Percentiles rank a stretch among this genome's conserved stretches.
Evolutionary conservation across 257 asterid species (phyloP).

Genomic region (Eucommia ulmoides): DNA sequence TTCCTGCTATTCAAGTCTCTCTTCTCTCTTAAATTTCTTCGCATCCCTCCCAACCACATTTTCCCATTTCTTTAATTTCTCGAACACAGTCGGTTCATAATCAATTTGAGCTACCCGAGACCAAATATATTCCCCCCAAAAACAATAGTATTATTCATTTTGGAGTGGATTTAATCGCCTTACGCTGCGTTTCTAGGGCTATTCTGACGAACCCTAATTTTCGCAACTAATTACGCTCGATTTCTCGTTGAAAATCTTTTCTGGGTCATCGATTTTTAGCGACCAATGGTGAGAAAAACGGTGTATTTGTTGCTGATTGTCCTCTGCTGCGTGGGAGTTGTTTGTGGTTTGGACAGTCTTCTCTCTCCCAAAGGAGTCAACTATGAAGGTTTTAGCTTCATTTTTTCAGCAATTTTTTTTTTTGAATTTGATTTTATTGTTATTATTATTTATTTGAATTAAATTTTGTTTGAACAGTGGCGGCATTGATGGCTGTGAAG

Average conservation of each 20-base stretch:
- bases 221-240: too few relatives aligned
- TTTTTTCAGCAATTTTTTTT: not conserved
- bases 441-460: not conserved
- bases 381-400: slow-evolving; percentile 53
- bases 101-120: too few relatives aligned
- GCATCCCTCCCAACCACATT: slow-evolving; percentile 19
- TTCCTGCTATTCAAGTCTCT: slow-evolving; percentile 1
- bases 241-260: slow-evolving; percentile 11
- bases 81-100: too few relatives aligned
- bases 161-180: too few relatives aligned
- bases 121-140: too few relatives aligned
- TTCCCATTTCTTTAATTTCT: too few relatives aligned
- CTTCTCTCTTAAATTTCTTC: not conserved
- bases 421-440: not conserved
- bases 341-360: slow-evolving; percentile 35
- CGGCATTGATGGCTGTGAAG: slow-evolving; percentile 83
- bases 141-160: too few relatives aligned
- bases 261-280: slow-evolving; percentile 9
- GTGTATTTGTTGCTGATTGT: slow-evolving; percentile 25
- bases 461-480: slow-evolving; percentile 36
- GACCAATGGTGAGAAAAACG: slow-evolving; percentile 33
- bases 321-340: slow-evolving; percentile 16
- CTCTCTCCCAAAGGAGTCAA: slow-evolving; percentile 96
- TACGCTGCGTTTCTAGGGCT: too few relatives aligned
- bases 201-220: too few relatives aligned